Conservation (phyloP, 2,329 filamentous ascomycete species). For the Sporothrix schenckii region DNA sequence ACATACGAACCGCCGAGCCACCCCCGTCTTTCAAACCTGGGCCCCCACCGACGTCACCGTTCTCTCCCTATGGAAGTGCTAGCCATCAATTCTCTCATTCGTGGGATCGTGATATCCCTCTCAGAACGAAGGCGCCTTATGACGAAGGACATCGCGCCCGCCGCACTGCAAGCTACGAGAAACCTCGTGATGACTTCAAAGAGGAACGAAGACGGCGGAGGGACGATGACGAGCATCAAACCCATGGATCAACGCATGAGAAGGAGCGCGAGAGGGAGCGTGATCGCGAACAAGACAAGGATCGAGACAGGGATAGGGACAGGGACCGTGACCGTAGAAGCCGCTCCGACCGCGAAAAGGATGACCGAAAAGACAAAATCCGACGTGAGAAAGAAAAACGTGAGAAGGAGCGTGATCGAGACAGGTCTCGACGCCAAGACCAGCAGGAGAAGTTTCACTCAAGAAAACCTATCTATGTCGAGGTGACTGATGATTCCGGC, state of each 20-base stretch:
- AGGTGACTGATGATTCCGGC: constrained; percentile 39
- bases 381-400: constrained; percentile 42
- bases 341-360: constrained; percentile 37
- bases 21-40: constrained; percentile 47
- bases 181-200: constrained; percentile 37
- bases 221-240: constrained; percentile 39
- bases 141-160: constrained; percentile 50
- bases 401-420: constrained; percentile 38
- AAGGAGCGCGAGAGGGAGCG: constrained; percentile 47
- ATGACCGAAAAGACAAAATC: constrained; percentile 41
- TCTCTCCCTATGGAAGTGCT: constrained; percentile 41
- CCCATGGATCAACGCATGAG: constrained; percentile 41
- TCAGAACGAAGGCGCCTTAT: constrained; percentile 46
- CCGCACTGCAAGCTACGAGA: constrained; percentile 53
- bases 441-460: constrained; percentile 41
- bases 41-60: constrained; percentile 40
- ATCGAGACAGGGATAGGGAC: constrained; percentile 40
- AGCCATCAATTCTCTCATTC: constrained; percentile 49
- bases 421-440: constrained; percentile 39
- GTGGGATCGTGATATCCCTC: constrained; percentile 53
- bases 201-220: constrained; percentile 41
- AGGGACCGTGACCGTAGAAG: constrained; percentile 9
- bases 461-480: constrained; percentile 38
- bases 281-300: constrained; percentile 41
- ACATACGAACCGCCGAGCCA: constrained; percentile 58